Evolutionary conservation across 164 flowering plant species (phyloP).

Genomic region (Nymphaea colorata): DNA sequence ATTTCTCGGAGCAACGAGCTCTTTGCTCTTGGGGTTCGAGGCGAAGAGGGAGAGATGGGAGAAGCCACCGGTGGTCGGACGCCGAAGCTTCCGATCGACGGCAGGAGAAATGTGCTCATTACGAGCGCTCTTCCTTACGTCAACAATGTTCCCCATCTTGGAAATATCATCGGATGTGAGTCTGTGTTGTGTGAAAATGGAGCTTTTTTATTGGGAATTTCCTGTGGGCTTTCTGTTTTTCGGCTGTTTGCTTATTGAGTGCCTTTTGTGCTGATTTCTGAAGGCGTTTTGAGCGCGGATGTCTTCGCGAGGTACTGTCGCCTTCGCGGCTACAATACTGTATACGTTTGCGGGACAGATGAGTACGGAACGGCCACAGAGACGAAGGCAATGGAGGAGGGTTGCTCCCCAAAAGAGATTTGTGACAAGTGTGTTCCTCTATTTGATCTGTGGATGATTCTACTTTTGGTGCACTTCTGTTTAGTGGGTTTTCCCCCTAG

Average conservation of each 20-base stretch:
- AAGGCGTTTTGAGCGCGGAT: slow-evolving; percentile 73
- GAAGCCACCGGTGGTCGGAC: slow-evolving; percentile 2
- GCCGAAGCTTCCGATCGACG: slow-evolving; percentile 44
- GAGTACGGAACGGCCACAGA: slow-evolving; percentile 80
- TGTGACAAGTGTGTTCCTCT: slow-evolving; percentile 51
- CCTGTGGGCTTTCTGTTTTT: not conserved
- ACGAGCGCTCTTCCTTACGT: slow-evolving; percentile 76
- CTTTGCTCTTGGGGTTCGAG: not conserved
- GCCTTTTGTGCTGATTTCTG: not conserved
- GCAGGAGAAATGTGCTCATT: slow-evolving; percentile 50
- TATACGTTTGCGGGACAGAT: slow-evolving; percentile 67
- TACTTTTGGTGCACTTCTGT: not conserved
- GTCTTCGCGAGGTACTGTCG: slow-evolving; percentile 75
- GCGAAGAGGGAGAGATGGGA: not conserved
- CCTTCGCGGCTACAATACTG: slow-evolving; percentile 42
- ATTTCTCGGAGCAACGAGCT: too few relatives aligned
- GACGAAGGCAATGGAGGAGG: slow-evolving; percentile 74
- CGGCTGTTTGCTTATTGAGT: not conserved
- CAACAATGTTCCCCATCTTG: slow-evolving; percentile 76
- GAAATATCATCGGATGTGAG: slow-evolving; percentile 68
- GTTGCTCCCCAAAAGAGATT: slow-evolving; percentile 54
- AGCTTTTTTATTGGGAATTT: not conserved
- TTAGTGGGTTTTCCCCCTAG: not conserved
- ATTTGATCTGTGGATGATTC: not conserved
- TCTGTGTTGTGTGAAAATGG: not conserved